Evolutionary conservation across 1,284 basidiomycete species (phyloP), one percentile per base, ranked within the genome.

Genomic region (Microbotryum lychnidis-dioicae): DNA sequence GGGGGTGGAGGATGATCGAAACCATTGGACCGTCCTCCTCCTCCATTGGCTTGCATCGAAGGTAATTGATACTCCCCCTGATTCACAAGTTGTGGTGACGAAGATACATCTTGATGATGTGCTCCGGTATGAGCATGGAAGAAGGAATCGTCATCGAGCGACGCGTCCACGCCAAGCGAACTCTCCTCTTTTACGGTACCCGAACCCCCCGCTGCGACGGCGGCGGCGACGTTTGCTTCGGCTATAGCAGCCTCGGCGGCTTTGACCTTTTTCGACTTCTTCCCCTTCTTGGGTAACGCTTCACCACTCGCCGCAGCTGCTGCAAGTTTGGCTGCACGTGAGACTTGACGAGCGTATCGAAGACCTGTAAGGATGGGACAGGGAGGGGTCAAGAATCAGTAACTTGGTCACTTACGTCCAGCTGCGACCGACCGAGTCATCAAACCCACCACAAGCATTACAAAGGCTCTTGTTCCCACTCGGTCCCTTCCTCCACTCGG

Each of bases 381-480:
- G 52, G 2, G 23, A 4, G 25, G 25, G 25, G 25, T 20, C 45
- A 33, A 10, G 3, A 3, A 9, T 27, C 12, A 8, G 3, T 37
- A 25, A 23, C 20, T 14, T 31, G 25, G 21, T 4, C 18, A n/a
- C 4, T 5, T 9, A 7, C 33, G 23, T 9, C 64, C 58, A 20
- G 67, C 67, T 25, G 65, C 58, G 58, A 63, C 57, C 73, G 72
- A 6, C 29, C 48, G 6, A n/a, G 14, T 14, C 48, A 16, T 6
- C 10, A 56, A 58, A 81, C 87, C 80, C 76, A 92, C 87, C 68
- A 49, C 68, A 69, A 8, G 91, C 91, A 77, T 94, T 94, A 75
- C 91, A 94, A 52, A 94, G 79, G 74, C 91, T 88, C 77, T 93
- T 93, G 75, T 88, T 87, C 20, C 91, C 91, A 70, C 82, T 88